phyloP scores from a whole-genome alignment of 768 basidiomycete species.

The Leccinellum albellum region DNA sequence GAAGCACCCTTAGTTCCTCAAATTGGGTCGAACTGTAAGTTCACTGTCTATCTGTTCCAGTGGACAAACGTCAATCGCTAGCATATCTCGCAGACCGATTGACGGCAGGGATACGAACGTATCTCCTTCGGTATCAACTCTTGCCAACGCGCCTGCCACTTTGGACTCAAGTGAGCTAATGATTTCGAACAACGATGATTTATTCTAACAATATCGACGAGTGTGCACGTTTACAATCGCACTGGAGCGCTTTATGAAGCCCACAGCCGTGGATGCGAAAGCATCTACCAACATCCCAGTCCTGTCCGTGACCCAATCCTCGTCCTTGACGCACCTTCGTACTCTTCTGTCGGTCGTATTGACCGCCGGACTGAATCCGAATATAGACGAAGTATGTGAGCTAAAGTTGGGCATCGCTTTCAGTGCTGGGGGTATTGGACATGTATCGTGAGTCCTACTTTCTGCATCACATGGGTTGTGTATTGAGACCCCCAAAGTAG shows the following conservation, averaged over 20 bases:
- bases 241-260: constrained; percentile 49
- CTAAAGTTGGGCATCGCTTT: constrained; percentile 49
- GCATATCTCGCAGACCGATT: constrained; percentile 18
- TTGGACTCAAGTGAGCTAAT: constrained; percentile 23
- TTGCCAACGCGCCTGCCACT: constrained; percentile 16
- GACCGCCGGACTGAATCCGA: constrained; percentile 64
- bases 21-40: constrained; percentile 73
- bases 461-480: neutral
- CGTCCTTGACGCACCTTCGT: constrained; percentile 53
- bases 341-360: constrained; percentile 60
- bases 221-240: constrained; percentile 49
- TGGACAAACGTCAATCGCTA: neutral
- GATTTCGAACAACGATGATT: neutral
- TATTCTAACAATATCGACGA: constrained; percentile 26
- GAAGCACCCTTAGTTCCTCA: constrained; percentile 66
- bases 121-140: constrained; percentile 23
- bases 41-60: neutral
- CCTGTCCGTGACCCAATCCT: constrained; percentile 33
- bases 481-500: constrained; percentile 9
- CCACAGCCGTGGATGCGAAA: constrained; percentile 48
- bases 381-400: constrained; percentile 66
- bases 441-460: constrained; percentile 41
- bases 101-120: constrained; percentile 26
- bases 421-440: constrained; percentile 42
- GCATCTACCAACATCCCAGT: constrained; percentile 45